Evolutionary conservation across 163 green algal species (phyloP), one percentile per base, ranked within the genome.

Genomic region (Volvox carteri): DNA sequence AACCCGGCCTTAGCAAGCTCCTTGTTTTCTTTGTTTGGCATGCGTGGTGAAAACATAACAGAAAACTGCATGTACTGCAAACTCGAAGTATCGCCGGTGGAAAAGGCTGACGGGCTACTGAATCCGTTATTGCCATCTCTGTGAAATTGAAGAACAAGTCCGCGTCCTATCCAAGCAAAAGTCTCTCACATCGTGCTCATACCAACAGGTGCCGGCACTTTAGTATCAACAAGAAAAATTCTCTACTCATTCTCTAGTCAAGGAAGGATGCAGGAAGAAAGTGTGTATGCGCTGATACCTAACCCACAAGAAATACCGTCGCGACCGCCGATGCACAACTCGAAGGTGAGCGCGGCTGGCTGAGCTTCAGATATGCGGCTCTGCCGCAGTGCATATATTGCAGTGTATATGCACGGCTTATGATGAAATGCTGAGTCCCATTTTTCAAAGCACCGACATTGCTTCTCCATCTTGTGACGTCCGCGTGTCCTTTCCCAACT

Each of bases 201-300:
- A 65, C 19, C 54, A 23, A 65, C 54, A 65, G 19, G 28, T 23
- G 28, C 6, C 54, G 54, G 5, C 54, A 65, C 5, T 19, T 5
- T 30, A 65, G 54, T 11, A 23, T 2, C 54, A 65, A 65, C 5
- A 65, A 23, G 54, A 65, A 7, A 11, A 65, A 12, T 65, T 65
- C 54, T 65, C 54, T 65, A 65, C 54, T 65, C 54, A 23, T 65
- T 7, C 28, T 65, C 54, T 65, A 65, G 54, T 4, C 54, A 65
- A 41, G 42, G 3, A 72, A 87, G 37, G 14, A 88, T 88, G 83
- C 39, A 91, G 56, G 86, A 92, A 37, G 94, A 97, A 78, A 94
- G 89, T 86, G 93, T 97, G 1, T 97, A 97, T 74, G 92, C 92
- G 25, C 39, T 97, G 23, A 89, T 96, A 16, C 93, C 94, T 28